Base-by-base conservation (phyloP, 768 basidiomycete genomes). In the Sarcomyxa edulis region DNA sequence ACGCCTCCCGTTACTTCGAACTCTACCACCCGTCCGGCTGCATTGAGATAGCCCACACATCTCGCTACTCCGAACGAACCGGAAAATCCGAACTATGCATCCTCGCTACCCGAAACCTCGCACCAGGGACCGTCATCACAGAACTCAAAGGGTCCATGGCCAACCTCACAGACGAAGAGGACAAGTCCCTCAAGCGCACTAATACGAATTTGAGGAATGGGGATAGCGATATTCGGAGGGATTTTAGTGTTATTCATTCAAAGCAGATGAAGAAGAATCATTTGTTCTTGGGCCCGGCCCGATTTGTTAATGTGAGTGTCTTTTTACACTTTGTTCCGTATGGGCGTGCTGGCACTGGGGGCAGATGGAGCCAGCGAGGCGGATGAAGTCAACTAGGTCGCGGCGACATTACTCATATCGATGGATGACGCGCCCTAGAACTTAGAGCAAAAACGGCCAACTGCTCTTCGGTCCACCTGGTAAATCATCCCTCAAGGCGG, bases 91-190 rank as follows among this genome's bases (percentile, higher is more conserved):
- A 92, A 55, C 62, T 92, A 10, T 92, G 90, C 50, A 90, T 91
- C 36, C 71, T 91, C 35, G 89, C 89, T 21, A 91, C 89, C 14
- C 81, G 83, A 18, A 59, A 71, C 27, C 69, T 91, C 20, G 62
- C 67, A 18, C 72, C 80, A 15, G 84, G 87, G 43, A 61, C 72
- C 37, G 85, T 88, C 45, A 81, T 92, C 45, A 78, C 75, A n/a
- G 89, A 92, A 54, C 70, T 92, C 34, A 90, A 91, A 57, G 89
- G 89, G 24, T 91, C 89, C 7, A 86, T 92, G 84, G 89, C 90
- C 12, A 80, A 90, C 55, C 63, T 92, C 31, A 85, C 86, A 12
- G 83, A 85, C 37, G 84, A 86, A 46, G 89, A 92, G 53, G 89
- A 92, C 52, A 76, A 74, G 55, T 89, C 89, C 46, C 77, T 92